A percentile compares a stretch with the other conserved stretches of the same genome.
Evolutionary conservation across 108 stramenopile species (phyloP).

Genomic region (Nitzschia inconspicua): DNA sequence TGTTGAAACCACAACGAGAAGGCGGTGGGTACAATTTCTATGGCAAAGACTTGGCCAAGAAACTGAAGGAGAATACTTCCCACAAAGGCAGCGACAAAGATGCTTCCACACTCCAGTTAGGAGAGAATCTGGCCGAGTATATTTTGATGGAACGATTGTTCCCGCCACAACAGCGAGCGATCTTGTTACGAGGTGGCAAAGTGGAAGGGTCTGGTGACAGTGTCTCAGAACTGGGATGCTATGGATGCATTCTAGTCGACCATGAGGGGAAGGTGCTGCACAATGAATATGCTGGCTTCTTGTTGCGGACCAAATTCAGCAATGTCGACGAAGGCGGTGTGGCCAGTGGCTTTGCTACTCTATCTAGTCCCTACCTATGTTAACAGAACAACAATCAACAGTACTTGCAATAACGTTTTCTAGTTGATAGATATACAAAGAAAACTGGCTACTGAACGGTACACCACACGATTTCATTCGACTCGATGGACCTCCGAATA

Average conservation of each 20-base stretch:
- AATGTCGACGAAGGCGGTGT: conserved; percentile 89
- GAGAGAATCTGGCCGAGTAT: conserved; percentile 62
- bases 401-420: no score
- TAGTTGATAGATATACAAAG: no score
- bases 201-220: conserved; percentile 76
- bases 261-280: conserved; percentile 53
- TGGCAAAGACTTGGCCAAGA: conserved; percentile 67
- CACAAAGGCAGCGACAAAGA: conserved; percentile 13
- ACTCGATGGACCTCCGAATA: no score
- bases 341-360: conserved; percentile 79
- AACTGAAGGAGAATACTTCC: conserved; percentile 50
- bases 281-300: conserved; percentile 76
- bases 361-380: conserved; percentile 81
- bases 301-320: conserved; percentile 80
- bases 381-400: conserved; percentile 25
- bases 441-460: no score
- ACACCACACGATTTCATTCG: no score
- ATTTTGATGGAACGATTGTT: conserved; percentile 88
- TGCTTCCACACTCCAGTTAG: conserved; percentile 13
- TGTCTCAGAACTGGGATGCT: conserved; percentile 79
- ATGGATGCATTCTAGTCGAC: conserved; percentile 56
- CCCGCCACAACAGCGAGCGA: conserved; percentile 71
- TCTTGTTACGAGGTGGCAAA: conserved; percentile 63
- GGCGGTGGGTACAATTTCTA: conserved; percentile 99
- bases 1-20: conserved; percentile 98